Base-by-base conservation (phyloP, 768 basidiomycete species). In the Mycena galericulata region DNA sequence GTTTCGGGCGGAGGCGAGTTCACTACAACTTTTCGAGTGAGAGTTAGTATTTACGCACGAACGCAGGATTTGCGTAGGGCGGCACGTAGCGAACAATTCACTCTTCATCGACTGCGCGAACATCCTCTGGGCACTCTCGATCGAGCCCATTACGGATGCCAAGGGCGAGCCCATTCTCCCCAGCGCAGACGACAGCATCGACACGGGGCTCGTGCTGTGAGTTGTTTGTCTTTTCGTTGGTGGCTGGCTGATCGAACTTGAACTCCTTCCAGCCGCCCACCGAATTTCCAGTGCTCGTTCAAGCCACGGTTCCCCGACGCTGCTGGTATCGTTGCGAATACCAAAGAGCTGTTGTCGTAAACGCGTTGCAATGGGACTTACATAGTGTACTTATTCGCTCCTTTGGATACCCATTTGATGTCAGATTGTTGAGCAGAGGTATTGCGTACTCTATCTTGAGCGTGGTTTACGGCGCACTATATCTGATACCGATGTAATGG, bases 1-100 rank as follows among this genome's bases (percentile, higher is more conserved):
- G 79, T 17, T 80, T 79, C 53, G 78, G 80, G 50, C 65, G 78
- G 34, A 56, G 78, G 75, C 71, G 38, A 5, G 61, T 10, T 27
- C 29, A 14, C 26, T 29, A 7, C 17, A 18, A 60, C 32, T 38
- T 6, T 26, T 27, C 18, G 24, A 22, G 30, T 12, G 43, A 34
- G 36, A 49, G 57, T n/a, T n/a, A n/a, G n/a, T n/a, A n/a, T n/a
- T n/a, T n/a, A n/a, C n/a, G n/a, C n/a, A n/a, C n/a, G 22, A 27
- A 20, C 30, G 14, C 32, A 73, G 73, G 43, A 66, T 61, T 32
- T 74, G 73, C 40, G 50, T 67, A n/a, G 73, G 73, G 17, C 57
- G 71, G 18, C 68, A 74, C 45, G 49, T 74, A 20, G 67, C 67
- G 9, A 71, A 69, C n/a, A 40, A 54, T 27, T 59, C 61, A 17